A percentile compares a stretch with the other conserved stretches of the same genome.
These are phyloP conservation scores for Kewa caespitosa DNA, from an alignment of 179 eudicot genomes.

Conservation along the genomic window DNA sequence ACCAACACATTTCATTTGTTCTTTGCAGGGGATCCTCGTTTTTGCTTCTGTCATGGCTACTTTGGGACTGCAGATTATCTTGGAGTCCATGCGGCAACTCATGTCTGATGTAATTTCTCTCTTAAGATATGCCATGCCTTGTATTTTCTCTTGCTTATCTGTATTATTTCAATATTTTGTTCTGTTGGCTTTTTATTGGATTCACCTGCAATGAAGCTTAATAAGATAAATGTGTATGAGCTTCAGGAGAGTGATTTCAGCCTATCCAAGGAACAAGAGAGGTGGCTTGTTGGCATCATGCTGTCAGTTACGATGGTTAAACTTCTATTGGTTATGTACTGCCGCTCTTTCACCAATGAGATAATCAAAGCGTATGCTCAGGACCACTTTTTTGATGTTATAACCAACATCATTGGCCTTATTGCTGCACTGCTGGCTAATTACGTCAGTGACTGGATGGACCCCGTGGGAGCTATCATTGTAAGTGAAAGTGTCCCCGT, in stretches of 20 bases:
- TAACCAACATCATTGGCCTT: conserved; percentile 74
- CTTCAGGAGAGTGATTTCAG: conserved; percentile 57
- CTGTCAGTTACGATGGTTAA: conserved; percentile 68
- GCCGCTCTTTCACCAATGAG: conserved; percentile 80
- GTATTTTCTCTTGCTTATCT: neutral
- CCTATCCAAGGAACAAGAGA: conserved; percentile 55
- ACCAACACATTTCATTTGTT: neutral
- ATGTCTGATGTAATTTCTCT: conserved; percentile 48
- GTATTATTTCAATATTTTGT: neutral
- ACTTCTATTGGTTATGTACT: conserved; percentile 59
- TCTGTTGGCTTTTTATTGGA: no score
- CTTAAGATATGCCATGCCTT: neutral
- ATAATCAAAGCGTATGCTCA: conserved; percentile 85
- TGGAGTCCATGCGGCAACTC: conserved; percentile 74
- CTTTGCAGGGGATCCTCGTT: conserved; percentile 81
- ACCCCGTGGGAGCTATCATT: conserved; percentile 81
- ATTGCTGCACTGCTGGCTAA: conserved; percentile 77
- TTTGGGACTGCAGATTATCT: conserved; percentile 78
- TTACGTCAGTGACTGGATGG: conserved; percentile 67
- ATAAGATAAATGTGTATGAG: neutral
- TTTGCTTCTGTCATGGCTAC: conserved; percentile 99
- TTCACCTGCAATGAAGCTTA: no score
- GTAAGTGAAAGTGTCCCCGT: conserved; percentile 35
- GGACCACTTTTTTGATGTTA: conserved; percentile 87
- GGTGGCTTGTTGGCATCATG: conserved; percentile 84